Conservation (phyloP, 441 rosid species). For the Erodium trifolium region DNA sequence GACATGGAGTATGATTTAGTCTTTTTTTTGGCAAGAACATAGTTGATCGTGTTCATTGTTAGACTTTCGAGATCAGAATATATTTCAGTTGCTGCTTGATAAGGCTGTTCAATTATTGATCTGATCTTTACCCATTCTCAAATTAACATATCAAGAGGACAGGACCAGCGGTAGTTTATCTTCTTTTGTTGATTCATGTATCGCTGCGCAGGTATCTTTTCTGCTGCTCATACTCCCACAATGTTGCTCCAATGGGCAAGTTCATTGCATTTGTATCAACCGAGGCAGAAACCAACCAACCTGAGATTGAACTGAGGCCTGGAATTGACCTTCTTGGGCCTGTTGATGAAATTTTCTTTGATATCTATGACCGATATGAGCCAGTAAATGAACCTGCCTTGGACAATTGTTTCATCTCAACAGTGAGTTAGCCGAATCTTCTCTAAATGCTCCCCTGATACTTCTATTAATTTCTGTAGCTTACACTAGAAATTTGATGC, state of each 20-base stretch:
- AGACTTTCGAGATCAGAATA: neutral
- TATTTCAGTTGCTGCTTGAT: neutral
- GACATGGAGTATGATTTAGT: neutral
- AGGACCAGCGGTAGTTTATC: neutral
- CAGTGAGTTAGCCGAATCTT: slow-evolving; percentile 28
- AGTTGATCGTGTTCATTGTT: neutral
- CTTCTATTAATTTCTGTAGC: neutral
- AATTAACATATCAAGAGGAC: neutral
- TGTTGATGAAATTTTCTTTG: slow-evolving; percentile 51
- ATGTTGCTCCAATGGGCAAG: slow-evolving; percentile 59
- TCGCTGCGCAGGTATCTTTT: slow-evolving; percentile 42
- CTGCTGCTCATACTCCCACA: slow-evolving; percentile 69
- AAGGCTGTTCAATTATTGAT: neutral
- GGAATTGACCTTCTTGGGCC: slow-evolving; percentile 56
- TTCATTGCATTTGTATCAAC: slow-evolving; percentile 61
- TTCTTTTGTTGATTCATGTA: neutral
- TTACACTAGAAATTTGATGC: neutral
- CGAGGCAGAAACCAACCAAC: slow-evolving; percentile 59
- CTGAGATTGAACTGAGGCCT: slow-evolving; percentile 53
- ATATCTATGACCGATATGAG: slow-evolving; percentile 46
- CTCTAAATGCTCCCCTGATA: neutral
- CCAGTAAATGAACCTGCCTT: slow-evolving; percentile 37
- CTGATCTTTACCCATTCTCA: neutral
- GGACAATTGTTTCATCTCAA: slow-evolving; percentile 56
- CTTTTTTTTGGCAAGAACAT: slow-evolving; percentile 1